A percentile compares a stretch with the other conserved stretches of the same genome.
These are phyloP conservation scores for Cladosporium sp. DNA, from an alignment of 2,329 filamentous ascomycete genomes.

Conservation along the genomic window DNA sequence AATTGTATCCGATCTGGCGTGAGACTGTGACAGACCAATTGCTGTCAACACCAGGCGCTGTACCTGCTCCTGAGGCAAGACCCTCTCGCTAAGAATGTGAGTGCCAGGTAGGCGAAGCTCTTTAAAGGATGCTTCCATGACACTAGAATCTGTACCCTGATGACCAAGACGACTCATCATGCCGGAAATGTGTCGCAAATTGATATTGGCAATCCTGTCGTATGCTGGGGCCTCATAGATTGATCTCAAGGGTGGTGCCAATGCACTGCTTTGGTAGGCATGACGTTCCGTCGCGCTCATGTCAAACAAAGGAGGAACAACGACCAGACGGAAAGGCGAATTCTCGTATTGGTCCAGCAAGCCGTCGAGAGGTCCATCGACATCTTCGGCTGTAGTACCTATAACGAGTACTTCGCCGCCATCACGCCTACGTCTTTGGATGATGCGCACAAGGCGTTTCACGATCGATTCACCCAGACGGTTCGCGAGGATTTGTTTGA, in stretches of 20 bases:
- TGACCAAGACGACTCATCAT: slow-evolving; percentile 50
- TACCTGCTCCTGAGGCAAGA: slow-evolving; percentile 58
- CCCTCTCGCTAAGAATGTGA: slow-evolving; percentile 46
- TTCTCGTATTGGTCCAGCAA: slow-evolving; percentile 45
- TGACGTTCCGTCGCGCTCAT: slow-evolving; percentile 17
- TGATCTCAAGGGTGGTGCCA: slow-evolving; percentile 3
- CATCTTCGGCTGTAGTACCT: slow-evolving; percentile 63
- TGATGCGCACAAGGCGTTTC: slow-evolving; percentile 62
- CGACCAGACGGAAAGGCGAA: slow-evolving; percentile 49
- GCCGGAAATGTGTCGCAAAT: slow-evolving; percentile 60
- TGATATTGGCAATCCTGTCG: slow-evolving; percentile 46
- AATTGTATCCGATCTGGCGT: slow-evolving; percentile 27
- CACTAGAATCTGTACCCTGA: neutral
- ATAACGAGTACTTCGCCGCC: slow-evolving; percentile 72
- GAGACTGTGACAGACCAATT: slow-evolving; percentile 46
- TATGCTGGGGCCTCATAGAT: slow-evolving; percentile 17
- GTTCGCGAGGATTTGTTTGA: slow-evolving; percentile 69
- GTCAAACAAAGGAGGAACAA: slow-evolving; percentile 48
- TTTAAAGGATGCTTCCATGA: slow-evolving; percentile 13
- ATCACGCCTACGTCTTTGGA: slow-evolving; percentile 66
- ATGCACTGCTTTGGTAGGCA: slow-evolving; percentile 9
- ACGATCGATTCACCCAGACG: slow-evolving; percentile 67
- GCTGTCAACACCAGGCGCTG: slow-evolving; percentile 56
- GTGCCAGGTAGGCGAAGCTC: slow-evolving; percentile 19
- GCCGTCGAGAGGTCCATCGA: slow-evolving; percentile 8